Conservation (phyloP, 1,284 basidiomycete genomes). For the Fomitiporia mediterranea region DNA sequence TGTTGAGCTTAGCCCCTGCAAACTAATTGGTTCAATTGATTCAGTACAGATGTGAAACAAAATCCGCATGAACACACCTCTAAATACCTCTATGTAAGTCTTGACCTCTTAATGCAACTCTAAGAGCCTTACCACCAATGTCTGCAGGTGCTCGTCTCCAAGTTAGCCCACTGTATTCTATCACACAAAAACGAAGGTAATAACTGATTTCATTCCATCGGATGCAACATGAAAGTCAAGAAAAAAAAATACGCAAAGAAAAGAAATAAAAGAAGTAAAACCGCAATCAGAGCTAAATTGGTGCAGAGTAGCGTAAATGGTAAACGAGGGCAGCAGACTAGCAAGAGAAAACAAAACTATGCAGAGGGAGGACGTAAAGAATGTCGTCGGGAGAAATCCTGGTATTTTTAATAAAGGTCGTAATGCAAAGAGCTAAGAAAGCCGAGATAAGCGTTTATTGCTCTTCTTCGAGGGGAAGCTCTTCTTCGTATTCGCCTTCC, state of each 20-base stretch:
- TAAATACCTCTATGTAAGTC: no score
- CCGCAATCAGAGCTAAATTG: slow-evolving; percentile 2
- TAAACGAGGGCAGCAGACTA: not conserved
- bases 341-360: slow-evolving; percentile 1
- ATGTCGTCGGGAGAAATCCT: slow-evolving; percentile 5
- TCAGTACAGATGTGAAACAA: slow-evolving; percentile 4
- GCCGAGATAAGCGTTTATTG: slow-evolving; percentile 4
- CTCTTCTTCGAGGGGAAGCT: slow-evolving; percentile 15
- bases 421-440: not conserved
- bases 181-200: no score
- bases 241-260: not conserved
- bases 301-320: slow-evolving; percentile 16
- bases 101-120: no score
- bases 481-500: slow-evolving; percentile 60
- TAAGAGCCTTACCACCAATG: no score
- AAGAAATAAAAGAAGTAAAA: not conserved
- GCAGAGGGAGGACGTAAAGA: not conserved
- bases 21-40: slow-evolving; percentile 43
- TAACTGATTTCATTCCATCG: slow-evolving; percentile 7
- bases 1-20: slow-evolving; percentile 95
- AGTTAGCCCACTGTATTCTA: no score
- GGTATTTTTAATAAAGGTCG: not conserved
- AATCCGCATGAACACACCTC: slow-evolving; percentile 51
- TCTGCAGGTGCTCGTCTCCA: no score
- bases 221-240: not conserved